Base-by-base conservation (phyloP, 768 basidiomycete species). In the Pisolithus microcarpus region DNA sequence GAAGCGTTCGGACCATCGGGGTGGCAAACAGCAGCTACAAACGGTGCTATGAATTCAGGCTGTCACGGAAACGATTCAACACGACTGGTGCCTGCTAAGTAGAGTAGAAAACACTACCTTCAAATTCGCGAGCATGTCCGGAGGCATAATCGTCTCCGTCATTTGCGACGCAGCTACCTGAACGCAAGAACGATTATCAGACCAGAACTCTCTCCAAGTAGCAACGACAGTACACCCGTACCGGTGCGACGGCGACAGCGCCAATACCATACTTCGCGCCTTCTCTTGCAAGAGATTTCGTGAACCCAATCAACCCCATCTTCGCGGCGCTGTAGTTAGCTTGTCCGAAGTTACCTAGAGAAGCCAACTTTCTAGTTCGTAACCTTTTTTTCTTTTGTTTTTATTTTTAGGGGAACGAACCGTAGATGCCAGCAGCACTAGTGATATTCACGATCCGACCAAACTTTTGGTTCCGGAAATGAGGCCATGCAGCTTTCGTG, bases 261-360 rank as follows among this genome's bases (percentile, higher is more conserved):
- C 82, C 82, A 65, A 97, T 97, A 58, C 81, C 81, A 65, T 95
- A 93, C 67, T 95, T 96, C 36, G 75, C 86, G 34, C 96, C 96
- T 68, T 99, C 96, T 21, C 80, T 74, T 3, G 94, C 92, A 34
- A 99, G 78, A 5, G 95, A 92, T 65, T 91, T 92, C 16, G 93
- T 91, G 70, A 97, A 96, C 0, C 75, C 85, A 46, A 97, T 77
- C 34, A 99, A 79, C 56, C 85, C 92, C 91, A 96, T 94, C 77
- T 99, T 98, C 2, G 94, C 95, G 2, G 95, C 91, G 43, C 92
- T 93, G 68, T 98, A 99, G 68, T 98, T 99, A 11, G 92, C 85
- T 69, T 97, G 94, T 9, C 96, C 96, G 64, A 95, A 89, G 73
- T 95, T 97, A 7, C 92, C 87, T 90, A 54, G 43, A 23, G 10